Evolutionary conservation across 768 basidiomycete genomes (phyloP).

Genomic region (Chiua virens): DNA sequence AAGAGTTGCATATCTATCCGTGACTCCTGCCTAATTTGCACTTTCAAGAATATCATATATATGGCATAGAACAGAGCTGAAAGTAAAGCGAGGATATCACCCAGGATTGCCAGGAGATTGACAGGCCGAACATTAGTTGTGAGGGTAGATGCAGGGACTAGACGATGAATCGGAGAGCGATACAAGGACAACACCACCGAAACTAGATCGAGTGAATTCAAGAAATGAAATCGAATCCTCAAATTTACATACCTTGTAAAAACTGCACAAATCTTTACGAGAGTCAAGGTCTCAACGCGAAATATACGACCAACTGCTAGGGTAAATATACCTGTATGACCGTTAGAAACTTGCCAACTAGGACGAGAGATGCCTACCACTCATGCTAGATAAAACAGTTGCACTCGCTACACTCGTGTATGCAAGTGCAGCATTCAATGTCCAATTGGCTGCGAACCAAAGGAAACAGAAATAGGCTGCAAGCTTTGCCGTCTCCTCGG

Average conservation of each 20-base stretch:
- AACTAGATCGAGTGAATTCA: constrained; percentile 42
- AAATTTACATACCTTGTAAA: constrained; percentile 59
- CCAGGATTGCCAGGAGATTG: constrained; percentile 42
- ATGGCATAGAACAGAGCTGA: constrained; percentile 86
- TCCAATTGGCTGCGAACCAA: constrained; percentile 96
- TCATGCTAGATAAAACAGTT: constrained; percentile 86
- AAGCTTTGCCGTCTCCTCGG: constrained; percentile 71
- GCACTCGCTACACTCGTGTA: constrained; percentile 94
- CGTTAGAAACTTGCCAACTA: background rate
- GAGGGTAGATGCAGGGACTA: constrained; percentile 4
- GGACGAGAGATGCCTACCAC: constrained; percentile 53
- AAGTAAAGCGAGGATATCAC: constrained; percentile 83
- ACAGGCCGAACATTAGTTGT: constrained; percentile 13
- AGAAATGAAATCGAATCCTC: background rate
- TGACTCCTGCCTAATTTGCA: constrained; percentile 76
- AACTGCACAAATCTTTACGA: constrained; percentile 76
- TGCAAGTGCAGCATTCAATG: constrained; percentile 77
- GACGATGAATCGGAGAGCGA: constrained; percentile 75
- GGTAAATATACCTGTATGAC: constrained; percentile 82
- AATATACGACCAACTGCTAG: constrained; percentile 80
- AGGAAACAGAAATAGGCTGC: constrained; percentile 81
- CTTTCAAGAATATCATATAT: constrained; percentile 89
- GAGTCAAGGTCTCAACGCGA: constrained; percentile 73
- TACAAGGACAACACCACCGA: constrained; percentile 84
- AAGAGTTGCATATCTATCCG: constrained; percentile 92